Base-by-base conservation (phyloP, 305 asterid genomes). In the Fraxinus ornus region DNA sequence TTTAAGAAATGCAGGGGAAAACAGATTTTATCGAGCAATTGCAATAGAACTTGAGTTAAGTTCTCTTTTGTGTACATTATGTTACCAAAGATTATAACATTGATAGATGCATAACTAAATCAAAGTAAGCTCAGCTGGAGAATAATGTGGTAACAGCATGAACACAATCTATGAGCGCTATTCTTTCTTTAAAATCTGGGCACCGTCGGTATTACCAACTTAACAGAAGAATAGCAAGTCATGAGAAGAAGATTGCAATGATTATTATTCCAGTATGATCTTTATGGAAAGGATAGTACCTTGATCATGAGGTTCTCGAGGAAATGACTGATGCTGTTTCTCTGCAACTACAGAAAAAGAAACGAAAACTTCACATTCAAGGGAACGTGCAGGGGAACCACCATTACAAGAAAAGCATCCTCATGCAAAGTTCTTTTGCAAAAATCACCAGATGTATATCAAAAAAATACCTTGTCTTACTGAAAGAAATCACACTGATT, bases 261-360 rank as follows among this genome's bases (percentile, higher is more conserved):
- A 64, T 64, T 60, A 60, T 21, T 62, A 62, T 19, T 22, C 2
- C 60, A 6, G 30, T 21, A 39, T 24, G 21, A 78, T 30, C 44
- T 19, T 10, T 5, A 24, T 28, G 22, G 74, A 12, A 66, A 44
- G 9, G 13, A 32, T 55, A 68, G 75, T 81, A 82, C 89, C 87
- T 79, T 82, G 78, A 64, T 75, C 66, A 68, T 62, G 39, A 79
- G 37, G 13, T 7, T 41, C 35, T 35, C 1, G 82, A 66, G 75
- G 44, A 62, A 26, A 66, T 66, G 82, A 76, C 47, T 79, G 82
- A 41, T 64, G 70, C 76, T 68, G 75, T 68, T 79, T 79, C 77
- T 79, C 82, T 84, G 87, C 71, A 52, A 80, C 47, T 73, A 37
- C 78, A 37, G 5, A 72, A 66, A 57, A 41, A 26, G 55, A 22